These are phyloP conservation scores for Alternaria sp. DNA, from an alignment of 2,329 filamentous ascomycete genomes.

Conservation along the genomic window DNA sequence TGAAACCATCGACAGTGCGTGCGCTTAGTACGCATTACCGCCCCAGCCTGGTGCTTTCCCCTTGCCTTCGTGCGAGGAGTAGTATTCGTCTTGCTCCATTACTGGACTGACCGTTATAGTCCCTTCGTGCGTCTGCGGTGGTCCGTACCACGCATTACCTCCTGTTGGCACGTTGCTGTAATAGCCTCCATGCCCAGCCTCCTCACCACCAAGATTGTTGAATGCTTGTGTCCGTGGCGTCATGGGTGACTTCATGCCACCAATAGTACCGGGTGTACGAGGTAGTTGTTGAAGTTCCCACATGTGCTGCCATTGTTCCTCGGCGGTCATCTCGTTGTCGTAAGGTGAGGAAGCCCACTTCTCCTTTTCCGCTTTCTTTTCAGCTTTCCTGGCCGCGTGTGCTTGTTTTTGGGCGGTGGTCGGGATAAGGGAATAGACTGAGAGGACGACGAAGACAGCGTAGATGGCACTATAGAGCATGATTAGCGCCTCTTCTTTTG, in stretches of 20 bases:
- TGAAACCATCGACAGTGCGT: neutral
- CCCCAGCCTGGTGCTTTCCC: slow-evolving; percentile 9
- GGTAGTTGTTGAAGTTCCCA: slow-evolving; percentile 53
- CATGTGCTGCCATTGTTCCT: slow-evolving; percentile 54
- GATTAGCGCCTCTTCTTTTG: neutral
- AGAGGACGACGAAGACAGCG: slow-evolving; percentile 66
- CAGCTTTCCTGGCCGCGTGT: slow-evolving; percentile 38
- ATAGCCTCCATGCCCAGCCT: slow-evolving; percentile 20
- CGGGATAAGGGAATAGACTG: slow-evolving; percentile 64
- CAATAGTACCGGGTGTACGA: slow-evolving; percentile 44
- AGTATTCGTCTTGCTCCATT: slow-evolving; percentile 32
- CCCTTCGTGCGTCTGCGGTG: slow-evolving; percentile 17
- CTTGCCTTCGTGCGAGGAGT: slow-evolving; percentile 35
- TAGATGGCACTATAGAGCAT: slow-evolving; percentile 64
- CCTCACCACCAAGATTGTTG: slow-evolving; percentile 34
- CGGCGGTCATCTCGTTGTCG: slow-evolving; percentile 46
- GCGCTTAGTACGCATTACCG: slow-evolving; percentile 23
- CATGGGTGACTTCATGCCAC: slow-evolving; percentile 41
- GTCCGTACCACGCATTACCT: slow-evolving; percentile 23
- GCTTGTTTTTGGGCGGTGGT: slow-evolving; percentile 41
- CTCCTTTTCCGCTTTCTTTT: slow-evolving; percentile 49
- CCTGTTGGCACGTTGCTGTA: slow-evolving; percentile 17
- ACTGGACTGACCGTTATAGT: slow-evolving; percentile 29
- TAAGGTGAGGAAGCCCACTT: slow-evolving; percentile 42
- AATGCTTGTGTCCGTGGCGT: slow-evolving; percentile 50